Evolutionary conservation across 2,329 filamentous ascomycete species (phyloP).

Genomic region (Dryadomyces quercivorus): DNA sequence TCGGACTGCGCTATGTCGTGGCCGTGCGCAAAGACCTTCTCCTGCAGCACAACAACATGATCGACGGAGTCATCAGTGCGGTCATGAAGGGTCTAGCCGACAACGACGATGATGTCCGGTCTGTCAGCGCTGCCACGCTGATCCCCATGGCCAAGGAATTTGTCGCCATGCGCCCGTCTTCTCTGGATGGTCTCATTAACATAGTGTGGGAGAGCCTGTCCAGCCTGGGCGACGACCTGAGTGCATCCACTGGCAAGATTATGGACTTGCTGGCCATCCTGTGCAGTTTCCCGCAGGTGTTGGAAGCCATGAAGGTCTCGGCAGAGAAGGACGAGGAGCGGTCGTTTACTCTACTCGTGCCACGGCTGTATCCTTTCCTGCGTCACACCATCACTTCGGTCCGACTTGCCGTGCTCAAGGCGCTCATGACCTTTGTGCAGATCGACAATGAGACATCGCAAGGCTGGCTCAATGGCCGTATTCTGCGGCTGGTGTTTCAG

Average conservation of each 20-base stretch:
- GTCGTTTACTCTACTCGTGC: slow-evolving; percentile 85
- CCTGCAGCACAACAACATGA: slow-evolving; percentile 68
- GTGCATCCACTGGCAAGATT: slow-evolving; percentile 92
- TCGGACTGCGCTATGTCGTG: slow-evolving; percentile 87
- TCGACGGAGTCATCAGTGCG: slow-evolving; percentile 83
- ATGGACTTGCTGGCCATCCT: slow-evolving; percentile 97
- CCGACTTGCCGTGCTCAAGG: slow-evolving; percentile 82
- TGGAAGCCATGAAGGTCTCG: slow-evolving; percentile 87
- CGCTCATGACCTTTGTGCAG: slow-evolving; percentile 82
- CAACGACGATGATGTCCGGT: slow-evolving; percentile 86
- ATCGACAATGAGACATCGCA: slow-evolving; percentile 70
- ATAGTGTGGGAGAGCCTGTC: slow-evolving; percentile 97
- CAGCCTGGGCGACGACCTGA: slow-evolving; percentile 92
- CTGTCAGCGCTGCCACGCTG: slow-evolving; percentile 92
- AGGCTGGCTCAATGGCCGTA: slow-evolving; percentile 85
- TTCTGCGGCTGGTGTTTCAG: slow-evolving; percentile 81
- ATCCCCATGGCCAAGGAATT: slow-evolving; percentile 95
- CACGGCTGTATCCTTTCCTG: slow-evolving; percentile 88
- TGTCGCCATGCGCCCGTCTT: slow-evolving; percentile 66
- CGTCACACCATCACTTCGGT: slow-evolving; percentile 96
- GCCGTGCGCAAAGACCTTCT: slow-evolving; percentile 89
- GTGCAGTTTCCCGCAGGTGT: slow-evolving; percentile 84
- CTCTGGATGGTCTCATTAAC: slow-evolving; percentile 71
- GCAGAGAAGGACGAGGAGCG: slow-evolving; percentile 72
- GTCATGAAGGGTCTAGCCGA: slow-evolving; percentile 94